Evolutionary conservation across 2,329 filamentous ascomycete species (phyloP), one percentile per base, ranked within the genome.

Genomic region (Sporothrix dimorphospora): DNA sequence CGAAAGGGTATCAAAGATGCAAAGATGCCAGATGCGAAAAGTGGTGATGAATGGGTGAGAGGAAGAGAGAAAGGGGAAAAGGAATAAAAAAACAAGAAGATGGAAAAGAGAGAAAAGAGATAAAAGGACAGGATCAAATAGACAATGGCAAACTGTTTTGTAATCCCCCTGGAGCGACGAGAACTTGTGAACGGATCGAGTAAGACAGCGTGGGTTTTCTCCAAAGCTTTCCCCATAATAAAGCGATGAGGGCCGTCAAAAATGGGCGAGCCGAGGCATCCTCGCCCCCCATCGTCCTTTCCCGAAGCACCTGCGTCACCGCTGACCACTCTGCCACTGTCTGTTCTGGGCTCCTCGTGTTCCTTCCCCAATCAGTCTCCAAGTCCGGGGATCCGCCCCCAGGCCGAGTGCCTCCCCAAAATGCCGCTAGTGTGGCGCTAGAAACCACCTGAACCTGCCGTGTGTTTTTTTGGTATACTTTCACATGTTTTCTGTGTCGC

Each of bases 251-350:
- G 63, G 42, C 24, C 21, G 59, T 42, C 59, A 4, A 45, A 7
- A 27, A 57, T 27, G 57, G 40, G 42, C 34, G 66, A 57, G 71
- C 72, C 72, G 72, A 73, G 72, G 72, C 67, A 73, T 63, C 38
- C 61, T 69, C 51, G 53, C 51, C 34, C 57, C 70, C 65, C 63
- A 61, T 71, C 45, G 51, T 27, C 9, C 63, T 72, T 47, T 34
- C 66, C 69, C 69, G 27, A 53, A 16, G 68, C 71, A 72, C 49
- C 71, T 72, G 71, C 66, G 67, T 72, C 71, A 72, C 71, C 53
- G 30, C 34, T 12, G 24, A 55, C 51, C 51, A 34, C 19, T 16
- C 19, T 38, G 27, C 51, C 51, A 34, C 19, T 16, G 34, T 38
- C 34, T 34, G 40, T 61, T 8, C 27, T 63, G 16, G 19, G 27